Evolutionary conservation across 1,139 yeast genomes (phyloP).

Genomic region (Suhomyces coccinellae): DNA sequence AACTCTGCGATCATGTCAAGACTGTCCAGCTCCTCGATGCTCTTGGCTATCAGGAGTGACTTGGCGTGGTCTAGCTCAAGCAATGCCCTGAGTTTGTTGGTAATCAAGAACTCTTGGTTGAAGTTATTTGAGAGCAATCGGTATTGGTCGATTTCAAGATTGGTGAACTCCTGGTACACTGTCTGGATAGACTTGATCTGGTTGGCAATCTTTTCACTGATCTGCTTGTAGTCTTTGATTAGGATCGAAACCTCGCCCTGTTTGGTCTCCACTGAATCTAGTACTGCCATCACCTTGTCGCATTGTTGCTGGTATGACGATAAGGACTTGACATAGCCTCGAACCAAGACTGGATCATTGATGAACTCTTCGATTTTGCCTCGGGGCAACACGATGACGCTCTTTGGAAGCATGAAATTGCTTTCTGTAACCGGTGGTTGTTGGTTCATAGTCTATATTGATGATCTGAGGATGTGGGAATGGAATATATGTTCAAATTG

Average conservation of each 20-base stretch:
- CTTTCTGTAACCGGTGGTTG: neutral
- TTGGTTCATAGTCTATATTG: neutral
- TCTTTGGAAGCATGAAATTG: constrained; percentile 22
- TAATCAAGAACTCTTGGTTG: constrained; percentile 32
- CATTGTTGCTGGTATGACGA: constrained; percentile 24
- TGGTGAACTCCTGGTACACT: constrained; percentile 34
- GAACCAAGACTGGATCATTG: constrained; percentile 29
- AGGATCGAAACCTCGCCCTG: constrained; percentile 27
- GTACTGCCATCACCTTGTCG: constrained; percentile 17
- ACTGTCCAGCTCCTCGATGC: constrained; percentile 15
- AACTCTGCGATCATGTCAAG: constrained; percentile 32
- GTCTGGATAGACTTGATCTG: constrained; percentile 28
- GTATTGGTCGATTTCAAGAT: constrained; percentile 42
- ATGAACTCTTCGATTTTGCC: constrained; percentile 28
- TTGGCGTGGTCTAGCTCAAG: constrained; percentile 27
- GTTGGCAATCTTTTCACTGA: constrained; percentile 27
- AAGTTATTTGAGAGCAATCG: constrained; percentile 41
- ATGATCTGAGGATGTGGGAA: neutral
- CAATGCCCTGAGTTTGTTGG: constrained; percentile 29
- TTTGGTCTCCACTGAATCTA: constrained; percentile 24
- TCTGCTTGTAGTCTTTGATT: constrained; percentile 28
- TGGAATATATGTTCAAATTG: neutral
- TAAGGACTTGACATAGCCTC: constrained; percentile 33
- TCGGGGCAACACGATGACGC: constrained; percentile 32
- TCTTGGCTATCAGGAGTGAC: constrained; percentile 23